A percentile compares a stretch with the other conserved stretches of the same genome.
Conservation (phyloP, 305 asterid genomes). For the Fraxinus platypoda region DNA sequence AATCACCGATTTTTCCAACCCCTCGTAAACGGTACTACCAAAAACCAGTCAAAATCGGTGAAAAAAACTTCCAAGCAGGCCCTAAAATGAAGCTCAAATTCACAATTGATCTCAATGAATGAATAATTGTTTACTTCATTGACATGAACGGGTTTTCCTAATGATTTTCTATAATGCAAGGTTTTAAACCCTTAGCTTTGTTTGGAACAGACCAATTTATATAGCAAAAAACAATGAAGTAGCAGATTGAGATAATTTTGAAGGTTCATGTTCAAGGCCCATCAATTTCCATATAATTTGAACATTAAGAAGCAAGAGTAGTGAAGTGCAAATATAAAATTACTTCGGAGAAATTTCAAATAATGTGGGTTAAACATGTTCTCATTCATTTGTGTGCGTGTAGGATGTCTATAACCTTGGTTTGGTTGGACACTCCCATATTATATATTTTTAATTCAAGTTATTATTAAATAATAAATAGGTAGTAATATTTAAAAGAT, state of each 20-base stretch:
- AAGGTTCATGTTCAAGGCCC: background rate
- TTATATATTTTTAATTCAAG: too few relatives aligned
- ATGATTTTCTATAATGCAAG: background rate
- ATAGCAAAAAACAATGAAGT: background rate
- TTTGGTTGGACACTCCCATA: background rate
- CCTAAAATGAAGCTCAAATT: background rate
- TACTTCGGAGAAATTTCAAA: background rate
- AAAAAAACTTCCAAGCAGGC: background rate
- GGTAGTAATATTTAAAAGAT: background rate
- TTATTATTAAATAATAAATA: too few relatives aligned
- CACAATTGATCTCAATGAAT: background rate
- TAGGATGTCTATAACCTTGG: background rate
- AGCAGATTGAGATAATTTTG: background rate
- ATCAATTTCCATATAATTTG: background rate
- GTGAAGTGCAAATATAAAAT: background rate
- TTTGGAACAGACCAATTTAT: background rate
- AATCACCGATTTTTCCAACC: too few relatives aligned
- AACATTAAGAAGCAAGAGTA: background rate
- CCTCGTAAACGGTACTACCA: background rate
- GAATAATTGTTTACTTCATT: background rate
- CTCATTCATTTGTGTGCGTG: background rate
- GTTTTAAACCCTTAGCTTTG: background rate
- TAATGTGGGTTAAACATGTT: background rate
- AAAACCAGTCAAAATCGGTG: too few relatives aligned
- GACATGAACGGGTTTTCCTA: background rate